Percentiles rank a stretch among this genome's conserved stretches.
Conservation (phyloP, 306 rosid genomes). For the Castanopsis chinensis region DNA sequence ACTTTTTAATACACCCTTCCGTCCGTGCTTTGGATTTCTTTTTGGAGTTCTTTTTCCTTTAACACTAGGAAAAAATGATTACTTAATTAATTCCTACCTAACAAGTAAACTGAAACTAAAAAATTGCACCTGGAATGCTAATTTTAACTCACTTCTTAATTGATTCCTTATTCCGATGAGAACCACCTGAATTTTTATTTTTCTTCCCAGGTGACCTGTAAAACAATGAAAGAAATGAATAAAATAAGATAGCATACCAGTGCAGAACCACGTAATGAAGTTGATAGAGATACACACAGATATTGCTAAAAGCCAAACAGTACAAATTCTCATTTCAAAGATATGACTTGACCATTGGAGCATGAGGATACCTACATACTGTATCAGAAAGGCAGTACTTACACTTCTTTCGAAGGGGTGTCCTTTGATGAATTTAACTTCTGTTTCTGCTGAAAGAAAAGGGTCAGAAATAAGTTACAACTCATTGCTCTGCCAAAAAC, state of each 20-base stretch:
- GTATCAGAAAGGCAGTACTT: constrained; percentile 39
- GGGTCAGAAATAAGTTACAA: constrained; percentile 33
- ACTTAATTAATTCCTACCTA: constrained; percentile 13
- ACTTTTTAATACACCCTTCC: constrained; percentile 38
- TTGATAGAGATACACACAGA: constrained; percentile 14
- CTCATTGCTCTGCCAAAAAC: constrained; percentile 17
- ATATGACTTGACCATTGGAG: background rate
- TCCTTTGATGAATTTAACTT: constrained; percentile 55
- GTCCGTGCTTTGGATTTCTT: constrained; percentile 39
- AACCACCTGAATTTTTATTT: constrained; percentile 37
- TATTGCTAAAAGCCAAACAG: constrained; percentile 18
- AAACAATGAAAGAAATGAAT: constrained; percentile 22
- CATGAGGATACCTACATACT: background rate
- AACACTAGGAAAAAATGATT: constrained; percentile 40
- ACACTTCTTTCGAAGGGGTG: constrained; percentile 50
- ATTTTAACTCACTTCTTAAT: constrained; percentile 55
- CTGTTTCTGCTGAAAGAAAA: constrained; percentile 46
- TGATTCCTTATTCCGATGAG: constrained; percentile 36
- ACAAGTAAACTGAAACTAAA: constrained; percentile 3
- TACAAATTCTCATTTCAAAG: background rate
- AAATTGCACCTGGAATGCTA: constrained; percentile 17
- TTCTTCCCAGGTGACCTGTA: constrained; percentile 58
- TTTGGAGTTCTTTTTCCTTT: constrained; percentile 63
- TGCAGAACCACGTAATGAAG: constrained; percentile 5
- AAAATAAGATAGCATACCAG: constrained; percentile 22